phyloP scores from a whole-genome alignment of 768 basidiomycete genomes.

The Paxillus involutus region DNA sequence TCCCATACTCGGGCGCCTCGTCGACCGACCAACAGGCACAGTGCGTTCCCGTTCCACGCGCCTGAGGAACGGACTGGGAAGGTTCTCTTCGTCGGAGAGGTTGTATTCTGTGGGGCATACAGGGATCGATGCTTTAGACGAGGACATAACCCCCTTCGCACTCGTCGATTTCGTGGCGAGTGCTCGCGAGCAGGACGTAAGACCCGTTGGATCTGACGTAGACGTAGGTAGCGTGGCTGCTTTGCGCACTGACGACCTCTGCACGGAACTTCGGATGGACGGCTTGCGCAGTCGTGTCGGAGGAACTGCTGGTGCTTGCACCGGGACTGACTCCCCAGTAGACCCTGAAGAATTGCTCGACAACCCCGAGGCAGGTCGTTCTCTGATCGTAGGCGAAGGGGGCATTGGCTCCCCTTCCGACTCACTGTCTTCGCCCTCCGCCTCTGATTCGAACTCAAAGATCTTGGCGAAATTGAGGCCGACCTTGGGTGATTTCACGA shows the following conservation, averaged over 20 bases:
- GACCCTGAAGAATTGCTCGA: slow-evolving; percentile 28
- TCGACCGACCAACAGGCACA: slow-evolving; percentile 11
- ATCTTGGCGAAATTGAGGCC: slow-evolving; percentile 77
- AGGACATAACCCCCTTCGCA: background rate
- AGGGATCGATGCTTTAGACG: slow-evolving; percentile 18
- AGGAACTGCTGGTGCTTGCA: slow-evolving; percentile 25
- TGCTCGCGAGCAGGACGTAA: slow-evolving; percentile 21
- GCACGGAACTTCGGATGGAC: slow-evolving; percentile 47
- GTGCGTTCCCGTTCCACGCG: slow-evolving; percentile 42
- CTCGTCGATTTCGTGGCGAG: slow-evolving; percentile 17
- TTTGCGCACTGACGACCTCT: slow-evolving; percentile 28
- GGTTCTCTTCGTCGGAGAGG: slow-evolving; percentile 75
- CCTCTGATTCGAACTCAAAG: slow-evolving; percentile 56
- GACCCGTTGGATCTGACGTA: slow-evolving; percentile 39
- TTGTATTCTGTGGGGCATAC: slow-evolving; percentile 54
- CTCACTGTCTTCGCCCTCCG: slow-evolving; percentile 31
- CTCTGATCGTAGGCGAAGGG: slow-evolving; percentile 50
- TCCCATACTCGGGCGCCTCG: slow-evolving; percentile 50
- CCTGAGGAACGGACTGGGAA: slow-evolving; percentile 83
- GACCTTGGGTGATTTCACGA: slow-evolving; percentile 67
- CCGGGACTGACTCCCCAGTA: slow-evolving; percentile 21
- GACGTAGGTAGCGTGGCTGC: slow-evolving; percentile 33
- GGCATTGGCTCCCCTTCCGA: slow-evolving; percentile 31
- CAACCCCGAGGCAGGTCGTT: slow-evolving; percentile 33
- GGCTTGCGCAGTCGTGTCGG: slow-evolving; percentile 56